Conservation (phyloP, 768 basidiomycete genomes). For the Amanita subjunquillea region DNA sequence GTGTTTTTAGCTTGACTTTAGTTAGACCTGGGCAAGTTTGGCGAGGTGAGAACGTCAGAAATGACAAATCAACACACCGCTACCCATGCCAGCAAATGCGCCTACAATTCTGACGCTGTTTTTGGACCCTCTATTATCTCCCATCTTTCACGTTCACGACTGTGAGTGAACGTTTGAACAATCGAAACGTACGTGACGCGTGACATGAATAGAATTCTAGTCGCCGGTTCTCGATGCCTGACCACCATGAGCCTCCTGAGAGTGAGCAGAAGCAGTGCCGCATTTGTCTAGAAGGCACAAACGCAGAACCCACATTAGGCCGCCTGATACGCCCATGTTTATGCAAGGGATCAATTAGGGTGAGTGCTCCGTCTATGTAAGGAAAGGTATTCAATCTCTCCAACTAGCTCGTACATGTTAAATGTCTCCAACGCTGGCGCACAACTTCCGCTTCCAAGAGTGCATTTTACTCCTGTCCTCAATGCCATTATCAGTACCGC, state of each 20-base stretch:
- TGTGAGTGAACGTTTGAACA: not conserved
- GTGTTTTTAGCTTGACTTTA: slow-evolving; percentile 26
- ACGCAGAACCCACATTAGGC: slow-evolving; percentile 52
- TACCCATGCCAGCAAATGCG: slow-evolving; percentile 48
- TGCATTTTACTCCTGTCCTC: slow-evolving; percentile 73
- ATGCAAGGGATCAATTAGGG: slow-evolving; percentile 71
- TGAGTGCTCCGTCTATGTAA: slow-evolving; percentile 15
- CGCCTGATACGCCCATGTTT: slow-evolving; percentile 76
- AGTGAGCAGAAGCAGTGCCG: slow-evolving; percentile 61
- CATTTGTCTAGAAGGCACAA: slow-evolving; percentile 69
- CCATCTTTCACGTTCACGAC: slow-evolving; percentile 15
- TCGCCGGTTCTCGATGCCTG: slow-evolving; percentile 2
- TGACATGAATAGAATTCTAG: not conserved
- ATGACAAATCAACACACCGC: slow-evolving; percentile 30
- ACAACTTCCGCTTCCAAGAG: slow-evolving; percentile 46
- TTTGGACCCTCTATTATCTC: slow-evolving; percentile 21
- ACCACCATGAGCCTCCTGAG: slow-evolving; percentile 1
- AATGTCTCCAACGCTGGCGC: slow-evolving; percentile 71
- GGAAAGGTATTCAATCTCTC: slow-evolving; percentile 9
- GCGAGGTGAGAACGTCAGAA: not conserved
- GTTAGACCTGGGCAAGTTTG: slow-evolving; percentile 29
- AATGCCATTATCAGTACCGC: slow-evolving; percentile 70
- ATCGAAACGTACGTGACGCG: not conserved
- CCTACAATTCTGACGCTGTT: slow-evolving; percentile 37
- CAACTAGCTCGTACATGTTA: slow-evolving; percentile 65